Evolutionary conservation across 2,329 filamentous ascomycete species (phyloP), one percentile per base, ranked within the genome.

Genomic region (Cladosporium sp.): DNA sequence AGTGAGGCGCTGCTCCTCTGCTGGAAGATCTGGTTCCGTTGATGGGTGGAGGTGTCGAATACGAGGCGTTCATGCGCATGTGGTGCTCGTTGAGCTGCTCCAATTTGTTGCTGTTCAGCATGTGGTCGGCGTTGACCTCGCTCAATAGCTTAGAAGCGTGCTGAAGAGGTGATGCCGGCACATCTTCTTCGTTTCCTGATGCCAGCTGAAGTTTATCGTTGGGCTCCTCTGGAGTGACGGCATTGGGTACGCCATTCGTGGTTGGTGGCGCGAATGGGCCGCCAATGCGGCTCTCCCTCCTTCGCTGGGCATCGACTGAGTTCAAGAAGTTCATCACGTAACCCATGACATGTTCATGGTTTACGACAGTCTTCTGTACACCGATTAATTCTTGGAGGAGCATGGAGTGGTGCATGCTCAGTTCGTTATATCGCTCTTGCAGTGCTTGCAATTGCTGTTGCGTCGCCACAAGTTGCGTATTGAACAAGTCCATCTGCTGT

Each of bases 371-470:
- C 72, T 87, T 87, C 70, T 87, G 84, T 51, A 87, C 76, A 20
- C 84, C 81, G 63, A 86, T 82, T 36, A 86, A 71, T 68, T 88
- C 84, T 67, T 88, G 84, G 54, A 87, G 70, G 62, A 87, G 78
- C 74, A 87, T 81, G 20, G 84, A 83, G 64, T 88, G 82, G 65
- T 87, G 84, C 60, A 86, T 81, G 62, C 80, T 82, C 55, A 97
- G 82, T 67, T 96, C 91, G 61, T 88, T 86, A 72, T 92, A 94
- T 63, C 90, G 84, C 67, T 93, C 90, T 68, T 94, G 90, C 40
- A 97, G 79, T 59, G 89, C 85, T 70, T 96, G 91, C 40, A 97
- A 85, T 73, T 97, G 93, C 70, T 96, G 90, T 69, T 96, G 91
- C 5, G 92, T 95, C 9, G 92, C 93, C 55, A 91, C 85, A 54